Percentiles rank a stretch among this genome's conserved stretches.
phyloP scores from a whole-genome alignment of 805 yeast species.

The Candida patagonica region DNA sequence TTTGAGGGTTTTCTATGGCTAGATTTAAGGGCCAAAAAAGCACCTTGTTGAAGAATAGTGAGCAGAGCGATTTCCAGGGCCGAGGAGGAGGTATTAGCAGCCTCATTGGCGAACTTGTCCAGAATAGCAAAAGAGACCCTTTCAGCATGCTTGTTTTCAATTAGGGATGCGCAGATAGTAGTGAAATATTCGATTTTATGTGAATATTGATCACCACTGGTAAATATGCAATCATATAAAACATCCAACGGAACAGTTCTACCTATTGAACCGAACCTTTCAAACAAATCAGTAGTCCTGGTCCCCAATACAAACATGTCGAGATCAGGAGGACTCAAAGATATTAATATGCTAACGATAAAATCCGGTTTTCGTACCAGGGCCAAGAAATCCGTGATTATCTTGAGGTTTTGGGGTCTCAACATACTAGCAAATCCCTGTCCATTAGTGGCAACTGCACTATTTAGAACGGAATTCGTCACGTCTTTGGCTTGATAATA shows the following conservation, averaged over 20 bases:
- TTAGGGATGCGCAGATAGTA: slow-evolving; percentile 16
- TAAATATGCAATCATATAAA: slow-evolving; percentile 24
- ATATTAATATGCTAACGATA: slow-evolving; percentile 22
- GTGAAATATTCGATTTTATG: slow-evolving; percentile 23
- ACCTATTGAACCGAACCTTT: slow-evolving; percentile 17
- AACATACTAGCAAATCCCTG: slow-evolving; percentile 10
- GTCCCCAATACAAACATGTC: slow-evolving; percentile 10
- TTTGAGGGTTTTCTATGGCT: background rate
- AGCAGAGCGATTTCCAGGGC: slow-evolving; percentile 12
- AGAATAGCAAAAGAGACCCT: slow-evolving; percentile 15
- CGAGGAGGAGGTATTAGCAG: slow-evolving; percentile 9
- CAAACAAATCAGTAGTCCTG: slow-evolving; percentile 13
- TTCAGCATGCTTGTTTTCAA: slow-evolving; percentile 17
- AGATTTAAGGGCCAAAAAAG: slow-evolving; percentile 10
- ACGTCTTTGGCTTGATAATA: slow-evolving; percentile 16
- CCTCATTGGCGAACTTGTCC: slow-evolving; percentile 12
- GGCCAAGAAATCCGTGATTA: slow-evolving; percentile 27
- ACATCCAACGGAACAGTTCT: slow-evolving; percentile 24
- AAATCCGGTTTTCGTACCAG: slow-evolving; percentile 27
- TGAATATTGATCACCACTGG: slow-evolving; percentile 17
- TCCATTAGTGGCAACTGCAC: background rate
- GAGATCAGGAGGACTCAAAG: slow-evolving; percentile 18
- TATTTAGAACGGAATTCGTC: slow-evolving; percentile 9
- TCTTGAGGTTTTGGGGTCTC: slow-evolving; percentile 22
- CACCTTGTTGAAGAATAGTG: slow-evolving; percentile 16